Conservation (phyloP, 306 rosid species). For the Prunus dulcis region DNA sequence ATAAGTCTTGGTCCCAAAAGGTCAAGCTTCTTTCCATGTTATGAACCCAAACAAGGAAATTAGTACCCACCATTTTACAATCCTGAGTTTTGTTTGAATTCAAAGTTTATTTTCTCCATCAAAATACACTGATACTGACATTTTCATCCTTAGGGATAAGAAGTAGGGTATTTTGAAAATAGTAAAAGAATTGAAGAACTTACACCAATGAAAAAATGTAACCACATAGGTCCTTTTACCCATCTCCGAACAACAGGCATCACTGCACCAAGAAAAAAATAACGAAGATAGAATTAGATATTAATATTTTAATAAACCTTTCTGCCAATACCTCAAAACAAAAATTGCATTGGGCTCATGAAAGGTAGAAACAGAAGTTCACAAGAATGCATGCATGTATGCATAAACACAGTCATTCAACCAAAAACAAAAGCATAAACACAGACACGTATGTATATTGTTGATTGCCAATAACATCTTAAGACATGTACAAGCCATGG, state of each 20-base stretch:
- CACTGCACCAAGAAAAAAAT: constrained; percentile 49
- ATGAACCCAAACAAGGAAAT: too few species aligned
- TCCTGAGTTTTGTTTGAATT: too few species aligned
- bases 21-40: too few species aligned
- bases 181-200: constrained; percentile 35
- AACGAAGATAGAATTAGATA: background rate
- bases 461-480: background rate
- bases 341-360: background rate
- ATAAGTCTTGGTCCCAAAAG: too few species aligned
- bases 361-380: background rate
- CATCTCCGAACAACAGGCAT: constrained; percentile 69
- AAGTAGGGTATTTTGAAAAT: background rate
- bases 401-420: too few species aligned
- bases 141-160: background rate
- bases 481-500: background rate
- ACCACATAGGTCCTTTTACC: constrained; percentile 91
- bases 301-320: background rate
- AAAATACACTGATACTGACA: background rate
- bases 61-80: too few species aligned
- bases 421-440: background rate
- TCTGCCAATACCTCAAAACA: background rate
- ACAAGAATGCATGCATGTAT: background rate
- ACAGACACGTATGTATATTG: background rate
- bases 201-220: constrained; percentile 90
- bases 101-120: background rate